Evolutionary conservation across 202 grass and related monocot genomes (phyloP).

Genomic region (Alloteropsis angusta): DNA sequence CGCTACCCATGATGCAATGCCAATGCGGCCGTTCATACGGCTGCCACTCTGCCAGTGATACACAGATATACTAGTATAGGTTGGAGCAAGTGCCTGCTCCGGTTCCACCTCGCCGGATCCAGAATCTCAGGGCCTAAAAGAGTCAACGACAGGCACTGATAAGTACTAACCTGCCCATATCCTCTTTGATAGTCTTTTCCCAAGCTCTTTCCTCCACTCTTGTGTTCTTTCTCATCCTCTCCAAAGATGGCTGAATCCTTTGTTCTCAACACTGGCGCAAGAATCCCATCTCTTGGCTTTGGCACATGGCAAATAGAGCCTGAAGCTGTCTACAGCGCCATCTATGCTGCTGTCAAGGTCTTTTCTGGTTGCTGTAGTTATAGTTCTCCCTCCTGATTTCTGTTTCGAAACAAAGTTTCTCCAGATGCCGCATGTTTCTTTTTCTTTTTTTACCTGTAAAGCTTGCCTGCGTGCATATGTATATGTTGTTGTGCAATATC

Average conservation of each 20-base stretch:
- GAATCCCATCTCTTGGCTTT: conserved; percentile 47
- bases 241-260: conserved; percentile 37
- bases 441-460: not conserved
- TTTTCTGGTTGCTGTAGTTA: not conserved
- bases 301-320: conserved; percentile 35
- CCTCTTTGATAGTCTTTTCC: not conserved
- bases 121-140: not conserved
- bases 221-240: not conserved
- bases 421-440: not conserved
- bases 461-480: not conserved
- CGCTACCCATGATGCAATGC: not conserved
- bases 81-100: not conserved
- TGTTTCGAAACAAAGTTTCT: not conserved
- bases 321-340: conserved; percentile 9
- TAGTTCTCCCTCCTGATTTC: not conserved
- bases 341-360: conserved; percentile 61
- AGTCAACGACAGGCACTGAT: not conserved
- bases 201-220: not conserved
- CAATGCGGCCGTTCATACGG: not conserved
- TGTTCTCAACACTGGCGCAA: conserved; percentile 47
- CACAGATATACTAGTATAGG: not conserved
- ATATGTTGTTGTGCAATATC: not conserved
- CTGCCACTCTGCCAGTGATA: no score
- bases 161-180: not conserved
- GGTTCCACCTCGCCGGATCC: not conserved